Evolutionary conservation across 1,139 yeast genomes (phyloP), one percentile per base, ranked within the genome.

Genomic region (Sugiyamaella castrensis): DNA sequence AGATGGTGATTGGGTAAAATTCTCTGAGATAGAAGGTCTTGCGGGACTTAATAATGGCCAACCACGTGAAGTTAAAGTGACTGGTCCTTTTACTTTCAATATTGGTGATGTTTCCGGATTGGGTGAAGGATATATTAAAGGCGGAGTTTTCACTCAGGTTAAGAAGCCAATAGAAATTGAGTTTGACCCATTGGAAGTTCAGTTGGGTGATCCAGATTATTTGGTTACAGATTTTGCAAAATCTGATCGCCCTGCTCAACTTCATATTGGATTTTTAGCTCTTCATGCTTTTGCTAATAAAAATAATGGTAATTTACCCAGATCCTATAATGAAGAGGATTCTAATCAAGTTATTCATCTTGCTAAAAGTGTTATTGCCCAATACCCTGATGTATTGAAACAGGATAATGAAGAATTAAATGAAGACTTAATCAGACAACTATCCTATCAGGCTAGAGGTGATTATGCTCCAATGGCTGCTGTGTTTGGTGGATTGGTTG

Each of bases 41-140:
- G 75, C 72, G 35, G 64, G 62, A 47, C 73, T 92, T 54, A 87
- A 86, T 64, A 83, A 82, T 52, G 95, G 88, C 7, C 71, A 76
- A 47, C 80, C 92, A 1, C 81, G 77, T 63, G 84, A 84, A 61
- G 79, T 92, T 49, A 86, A 83, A 65, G 97, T 89, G 1, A 75
- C 86, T 57, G 98, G 98, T 8, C 98, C 98, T 15, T 91, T 81
- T 65, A 95, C 98, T 3, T 92, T 87, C 73, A 82, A 80, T 62
- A 80, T 92, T 56, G 80, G 78, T 13, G 69, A 73, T 35, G 71
- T 69, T 2, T 60, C 71, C 26, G 74, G 77, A 45, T 72, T 79
- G 50, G 95, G 95, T 24, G 70, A 74, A 9, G 24, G 24, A 19
- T 92, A 89, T 65, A 68, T 73, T 47, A 82, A 81, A 62, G 96